phyloP scores from a whole-genome alignment of 1,139 yeast genomes.

The Saccharomyces pastorianus region DNA sequence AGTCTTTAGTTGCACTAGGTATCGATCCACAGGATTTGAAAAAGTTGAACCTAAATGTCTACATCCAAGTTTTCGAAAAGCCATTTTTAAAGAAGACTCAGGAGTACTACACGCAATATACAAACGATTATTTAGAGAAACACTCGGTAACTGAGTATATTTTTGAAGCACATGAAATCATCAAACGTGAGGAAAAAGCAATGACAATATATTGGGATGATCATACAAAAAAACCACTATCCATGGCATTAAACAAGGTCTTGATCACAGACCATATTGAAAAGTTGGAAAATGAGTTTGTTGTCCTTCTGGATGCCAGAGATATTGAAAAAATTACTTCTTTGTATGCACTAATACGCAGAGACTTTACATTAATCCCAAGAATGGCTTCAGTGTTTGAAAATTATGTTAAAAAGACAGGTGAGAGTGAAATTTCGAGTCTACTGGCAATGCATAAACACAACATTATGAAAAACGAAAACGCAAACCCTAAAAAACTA shows the following conservation, averaged over 20 bases:
- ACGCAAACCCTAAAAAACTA: constrained; percentile 14
- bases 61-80: constrained; percentile 69
- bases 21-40: constrained; percentile 76
- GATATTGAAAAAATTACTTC: constrained; percentile 71
- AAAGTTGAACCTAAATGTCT: constrained; percentile 74
- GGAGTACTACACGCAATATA: constrained; percentile 64
- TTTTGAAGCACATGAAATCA: constrained; percentile 73
- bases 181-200: constrained; percentile 73
- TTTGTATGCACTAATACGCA: constrained; percentile 65
- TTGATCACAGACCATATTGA: constrained; percentile 74
- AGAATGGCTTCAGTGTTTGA: constrained; percentile 62
- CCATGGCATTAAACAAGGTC: constrained; percentile 66
- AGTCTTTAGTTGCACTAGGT: constrained; percentile 72
- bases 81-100: constrained; percentile 68
- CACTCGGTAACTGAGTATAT: constrained; percentile 88
- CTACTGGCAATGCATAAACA: constrained; percentile 22
- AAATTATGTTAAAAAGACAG: constrained; percentile 52
- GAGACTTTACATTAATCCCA: constrained; percentile 51
- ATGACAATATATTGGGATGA: constrained; percentile 78
- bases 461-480: constrained; percentile 11
- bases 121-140: constrained; percentile 53
- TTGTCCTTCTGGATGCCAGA: constrained; percentile 62
- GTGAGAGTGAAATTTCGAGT: constrained; percentile 25
- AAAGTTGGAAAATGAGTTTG: constrained; percentile 70
- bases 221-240: constrained; percentile 69